phyloP scores from a whole-genome alignment of 129 eudicot genomes.

The Tagetes erecta region DNA sequence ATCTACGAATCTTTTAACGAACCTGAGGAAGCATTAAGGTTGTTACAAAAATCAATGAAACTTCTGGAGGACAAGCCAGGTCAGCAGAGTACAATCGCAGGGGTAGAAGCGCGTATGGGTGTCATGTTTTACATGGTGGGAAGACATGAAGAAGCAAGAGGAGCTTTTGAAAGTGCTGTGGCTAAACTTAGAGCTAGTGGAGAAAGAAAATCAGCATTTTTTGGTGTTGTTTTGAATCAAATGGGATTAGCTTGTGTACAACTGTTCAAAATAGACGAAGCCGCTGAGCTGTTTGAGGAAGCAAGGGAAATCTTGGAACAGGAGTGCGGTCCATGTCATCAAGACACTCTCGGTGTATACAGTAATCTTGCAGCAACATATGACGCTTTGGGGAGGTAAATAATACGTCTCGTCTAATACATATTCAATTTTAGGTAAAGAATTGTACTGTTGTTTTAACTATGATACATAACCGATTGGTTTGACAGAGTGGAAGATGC shows the following conservation, averaged over 20 bases:
- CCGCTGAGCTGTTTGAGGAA: conserved; percentile 96
- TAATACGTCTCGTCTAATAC: background rate
- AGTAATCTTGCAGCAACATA: conserved; percentile 99
- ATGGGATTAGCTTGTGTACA: conserved; percentile 97
- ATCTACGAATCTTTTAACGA: conserved; percentile 84
- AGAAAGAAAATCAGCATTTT: conserved; percentile 93
- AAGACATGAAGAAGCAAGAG: conserved; percentile 79
- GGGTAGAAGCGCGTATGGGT: conserved; percentile 95
- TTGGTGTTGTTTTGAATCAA: conserved; percentile 93
- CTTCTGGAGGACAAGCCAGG: conserved; percentile 93
- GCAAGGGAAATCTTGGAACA: conserved; percentile 90
- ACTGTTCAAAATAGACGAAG: conserved; percentile 89
- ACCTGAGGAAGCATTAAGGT: conserved; percentile 89
- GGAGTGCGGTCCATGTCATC: conserved; percentile 96
- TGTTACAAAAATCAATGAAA: conserved; percentile 86
- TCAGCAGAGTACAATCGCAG: conserved; percentile 90
- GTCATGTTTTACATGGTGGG: conserved; percentile 95
- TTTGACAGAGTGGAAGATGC: conserved; percentile 84
- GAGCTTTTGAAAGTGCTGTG: conserved; percentile 80
- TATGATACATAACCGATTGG: no score
- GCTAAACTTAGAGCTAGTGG: conserved; percentile 84
- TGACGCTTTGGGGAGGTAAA: conserved; percentile 97
- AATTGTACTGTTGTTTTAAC: no score
- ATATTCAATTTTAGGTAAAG: no score
- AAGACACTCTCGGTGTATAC: conserved; percentile 96